These are phyloP conservation scores for Wickerhamomyces rabaulensis DNA, from an alignment of 805 yeast species.

Conservation along the genomic window DNA sequence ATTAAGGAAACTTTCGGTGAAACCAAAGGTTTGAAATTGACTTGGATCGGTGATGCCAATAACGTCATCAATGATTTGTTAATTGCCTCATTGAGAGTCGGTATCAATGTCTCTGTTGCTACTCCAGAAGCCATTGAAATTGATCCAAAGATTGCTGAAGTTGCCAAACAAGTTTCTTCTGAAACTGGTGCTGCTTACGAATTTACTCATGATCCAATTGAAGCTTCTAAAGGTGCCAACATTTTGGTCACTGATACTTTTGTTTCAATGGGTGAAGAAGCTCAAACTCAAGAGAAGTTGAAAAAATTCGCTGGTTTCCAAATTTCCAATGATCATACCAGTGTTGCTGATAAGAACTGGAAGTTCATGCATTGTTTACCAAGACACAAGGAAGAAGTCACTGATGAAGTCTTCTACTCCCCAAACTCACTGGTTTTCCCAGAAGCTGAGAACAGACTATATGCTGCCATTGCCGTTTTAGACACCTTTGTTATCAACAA, in stretches of 20 bases:
- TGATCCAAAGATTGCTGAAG: slow-evolving; percentile 44
- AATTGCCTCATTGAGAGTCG: slow-evolving; percentile 78
- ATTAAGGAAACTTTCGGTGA: slow-evolving; percentile 71
- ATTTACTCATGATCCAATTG: slow-evolving; percentile 65
- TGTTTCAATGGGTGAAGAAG: slow-evolving; percentile 97
- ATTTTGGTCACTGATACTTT: slow-evolving; percentile 94
- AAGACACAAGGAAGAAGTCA: slow-evolving; percentile 90
- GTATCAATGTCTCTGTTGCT: slow-evolving; percentile 80
- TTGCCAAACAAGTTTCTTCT: slow-evolving; percentile 48
- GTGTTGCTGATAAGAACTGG: slow-evolving; percentile 62
- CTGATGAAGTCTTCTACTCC: slow-evolving; percentile 87
- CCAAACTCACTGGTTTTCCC: slow-evolving; percentile 81
- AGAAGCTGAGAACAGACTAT: slow-evolving; percentile 94
- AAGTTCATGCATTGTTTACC: slow-evolving; percentile 98
- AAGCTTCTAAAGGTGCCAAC: slow-evolving; percentile 70
- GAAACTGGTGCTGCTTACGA: slow-evolving; percentile 49
- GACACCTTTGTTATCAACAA: slow-evolving; percentile 86
- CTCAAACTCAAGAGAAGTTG: slow-evolving; percentile 64
- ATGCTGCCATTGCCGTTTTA: slow-evolving; percentile 92
- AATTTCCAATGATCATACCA: slow-evolving; percentile 61
- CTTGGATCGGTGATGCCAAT: slow-evolving; percentile 97
- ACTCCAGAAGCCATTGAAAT: slow-evolving; percentile 74
- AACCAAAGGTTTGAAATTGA: slow-evolving; percentile 59
- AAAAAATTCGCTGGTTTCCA: slow-evolving; percentile 85
- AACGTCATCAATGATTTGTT: slow-evolving; percentile 93